Evolutionary conservation across 1,284 basidiomycete genomes (phyloP), one percentile per base, ranked within the genome.

Genomic region (Phellopilus nigrolimitatus): DNA sequence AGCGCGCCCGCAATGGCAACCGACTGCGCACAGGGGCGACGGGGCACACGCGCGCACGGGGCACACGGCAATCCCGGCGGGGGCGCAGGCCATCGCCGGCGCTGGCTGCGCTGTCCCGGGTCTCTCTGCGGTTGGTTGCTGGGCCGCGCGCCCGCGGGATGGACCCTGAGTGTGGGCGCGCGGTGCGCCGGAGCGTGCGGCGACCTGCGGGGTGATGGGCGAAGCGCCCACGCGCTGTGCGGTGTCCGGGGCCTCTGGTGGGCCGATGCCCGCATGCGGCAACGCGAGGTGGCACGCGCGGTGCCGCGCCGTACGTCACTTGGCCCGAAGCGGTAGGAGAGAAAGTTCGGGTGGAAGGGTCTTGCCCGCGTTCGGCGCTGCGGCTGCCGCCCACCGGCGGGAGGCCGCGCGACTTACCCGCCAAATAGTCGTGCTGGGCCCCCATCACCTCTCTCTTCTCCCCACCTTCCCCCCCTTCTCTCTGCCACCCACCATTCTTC

Each of bases 371-470:
- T 43, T 43, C 41, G 41, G 41, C 41, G 41, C 41, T 27, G 41
- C 42, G 42, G 42, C 42, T 31, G 42, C 42, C 42, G 42, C 42
- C 42, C 42, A 27, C 41, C 41, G 41, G 42, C 42, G 42, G 42
- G 42, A 21, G 25, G 31, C 42, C 42, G 42, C 42, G 42, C 42
- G 42, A 44, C 42, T 44, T n/a, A n/a, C 34, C 34, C 34, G 34
- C 34, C 34, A 37, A 37, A 37, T 37, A 37, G 34, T 37, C 34
- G 13, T 8, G 37, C 17, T 39, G 37, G 17, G 24, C n/a, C 28
- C 42, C 42, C 25, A 12, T 31, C 19, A 19, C 22, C 25, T 17
- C 31, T 17, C 42, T 28, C 42, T 15, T 19, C 13, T 27, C 25
- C 25, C 13, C 5, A 13, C 41, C 19, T 19, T 27, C 24, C 22